phyloP scores from a whole-genome alignment of 2,329 filamentous ascomycete genomes.

The Didymella sp. region DNA sequence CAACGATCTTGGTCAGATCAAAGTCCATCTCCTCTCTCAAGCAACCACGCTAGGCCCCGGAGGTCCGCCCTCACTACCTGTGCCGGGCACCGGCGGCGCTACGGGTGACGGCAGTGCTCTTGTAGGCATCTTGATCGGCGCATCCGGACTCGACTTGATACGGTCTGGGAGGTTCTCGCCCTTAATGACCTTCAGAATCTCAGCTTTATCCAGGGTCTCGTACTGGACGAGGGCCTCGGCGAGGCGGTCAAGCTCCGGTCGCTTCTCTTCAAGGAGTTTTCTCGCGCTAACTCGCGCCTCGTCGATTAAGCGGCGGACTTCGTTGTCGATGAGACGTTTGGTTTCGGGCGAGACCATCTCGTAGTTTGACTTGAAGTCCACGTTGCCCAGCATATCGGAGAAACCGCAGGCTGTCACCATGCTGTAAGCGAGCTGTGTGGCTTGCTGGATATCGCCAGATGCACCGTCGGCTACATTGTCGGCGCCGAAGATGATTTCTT shows the following conservation, averaged over 20 bases:
- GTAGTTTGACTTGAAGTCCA: constrained; percentile 85
- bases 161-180: constrained; percentile 82
- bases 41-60: constrained; percentile 14
- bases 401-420: constrained; percentile 93
- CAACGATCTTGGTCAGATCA: neutral
- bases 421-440: constrained; percentile 80
- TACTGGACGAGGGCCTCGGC: constrained; percentile 92
- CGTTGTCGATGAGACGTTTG: constrained; percentile 82
- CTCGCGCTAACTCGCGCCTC: constrained; percentile 79
- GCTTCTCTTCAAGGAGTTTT: constrained; percentile 73
- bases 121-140: constrained; percentile 73
- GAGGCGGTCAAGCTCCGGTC: constrained; percentile 84
- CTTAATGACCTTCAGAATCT: constrained; percentile 87
- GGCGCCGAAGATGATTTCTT: constrained; percentile 90
- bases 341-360: constrained; percentile 83
- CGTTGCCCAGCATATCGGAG: constrained; percentile 84
- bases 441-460: constrained; percentile 79
- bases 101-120: constrained; percentile 29
- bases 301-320: constrained; percentile 84
- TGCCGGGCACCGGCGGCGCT: constrained; percentile 29
- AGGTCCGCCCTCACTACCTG: constrained; percentile 16
- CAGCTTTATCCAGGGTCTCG: constrained; percentile 86
- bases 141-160: constrained; percentile 62
- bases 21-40: neutral
- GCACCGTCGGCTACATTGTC: constrained; percentile 92